Evolutionary conservation across 768 basidiomycete species (phyloP), one percentile per base, ranked within the genome.

Genomic region (Tephrocybe sp.): DNA sequence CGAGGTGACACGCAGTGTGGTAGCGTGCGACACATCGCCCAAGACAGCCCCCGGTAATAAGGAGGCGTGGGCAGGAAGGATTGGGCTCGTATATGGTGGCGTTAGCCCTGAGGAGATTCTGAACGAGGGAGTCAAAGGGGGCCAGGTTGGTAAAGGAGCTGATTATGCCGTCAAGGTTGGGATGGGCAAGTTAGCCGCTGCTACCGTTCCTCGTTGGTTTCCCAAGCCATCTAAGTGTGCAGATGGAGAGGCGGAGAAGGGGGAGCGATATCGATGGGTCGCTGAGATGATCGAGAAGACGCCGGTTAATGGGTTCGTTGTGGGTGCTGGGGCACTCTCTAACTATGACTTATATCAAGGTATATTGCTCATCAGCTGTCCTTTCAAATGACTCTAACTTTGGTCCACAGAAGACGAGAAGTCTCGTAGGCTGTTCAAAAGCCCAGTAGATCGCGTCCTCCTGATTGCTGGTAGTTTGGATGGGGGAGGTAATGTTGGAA

Each of bases 181-280:
- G 2, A 76, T 80, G 70, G 38, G 56, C 3, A 65, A 64, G 20
- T 68, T 82, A 12, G 76, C 73, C 0, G 55, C 62, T 11, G 65
- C 68, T 5, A 81, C 78, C 0, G 65, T 75, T 0, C 70, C 73
- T 2, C 67, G 78, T 26, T 82, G 80, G 79, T 82, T 82, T 64
- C 71, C 76, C 15, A 21, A 62, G 3, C 71, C 70, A 1, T 78
- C 68, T 12, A 60, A 57, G 46, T 70, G 67, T 38, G 47, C 57
- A 21, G 33, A 51, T 26, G 57, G 48, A 34, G 45, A 58, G 15
- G 41, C 53, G 26, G 51, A 47, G 45, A 52, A 40, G 24, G 58
- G 51, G 18, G 54, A 53, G 26, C 34, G 57, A 23, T 34, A 45
- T n/a, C 39, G 45, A 9, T 72, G 68, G 68, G 55, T 78, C 4